Evolutionary conservation across 2,329 filamentous ascomycete species (phyloP).

Genomic region (Talaromyces sp.): DNA sequence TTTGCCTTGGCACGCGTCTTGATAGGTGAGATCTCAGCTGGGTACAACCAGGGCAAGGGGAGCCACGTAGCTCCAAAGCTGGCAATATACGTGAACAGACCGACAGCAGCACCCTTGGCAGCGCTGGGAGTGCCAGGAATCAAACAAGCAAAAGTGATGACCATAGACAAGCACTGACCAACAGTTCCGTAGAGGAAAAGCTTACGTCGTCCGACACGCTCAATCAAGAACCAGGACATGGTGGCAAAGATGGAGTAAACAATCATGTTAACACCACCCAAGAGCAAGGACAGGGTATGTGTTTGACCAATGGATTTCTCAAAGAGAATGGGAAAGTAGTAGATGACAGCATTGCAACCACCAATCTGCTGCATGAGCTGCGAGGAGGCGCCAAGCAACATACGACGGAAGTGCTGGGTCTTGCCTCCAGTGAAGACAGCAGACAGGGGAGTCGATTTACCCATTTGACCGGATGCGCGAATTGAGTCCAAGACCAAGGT

Average conservation of each 20-base stretch:
- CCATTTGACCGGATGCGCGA: conserved; percentile 29
- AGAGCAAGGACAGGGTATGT: conserved; percentile 47
- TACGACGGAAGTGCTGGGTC: conserved; percentile 40
- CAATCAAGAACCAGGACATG: conserved; percentile 50
- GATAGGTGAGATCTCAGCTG: conserved; percentile 51
- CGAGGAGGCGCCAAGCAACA: conserved; percentile 40
- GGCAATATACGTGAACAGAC: conserved; percentile 63
- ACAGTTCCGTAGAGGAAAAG: conserved; percentile 25
- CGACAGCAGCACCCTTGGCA: conserved; percentile 26
- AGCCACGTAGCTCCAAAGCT: conserved; percentile 63
- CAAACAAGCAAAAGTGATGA: conserved; percentile 27
- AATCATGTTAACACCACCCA: conserved; percentile 55
- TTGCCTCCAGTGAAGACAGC: conserved; percentile 27
- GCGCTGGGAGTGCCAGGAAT: conserved; percentile 19
- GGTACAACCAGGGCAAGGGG: conserved; percentile 55
- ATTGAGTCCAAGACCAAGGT: conserved; percentile 62
- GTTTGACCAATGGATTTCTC: conserved; percentile 42
- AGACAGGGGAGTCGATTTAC: conserved; percentile 23
- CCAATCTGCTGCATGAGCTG: conserved; percentile 50
- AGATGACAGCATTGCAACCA: conserved; percentile 52
- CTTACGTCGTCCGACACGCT: conserved; percentile 39
- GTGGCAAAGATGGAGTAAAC: conserved; percentile 40
- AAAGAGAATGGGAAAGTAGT: conserved; percentile 50
- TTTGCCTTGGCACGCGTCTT: conserved; percentile 54
- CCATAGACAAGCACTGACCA: conserved; percentile 29